These are phyloP conservation scores for Epichloe gansuensis DNA, from an alignment of 2,329 filamentous ascomycete genomes.

Conservation along the genomic window DNA sequence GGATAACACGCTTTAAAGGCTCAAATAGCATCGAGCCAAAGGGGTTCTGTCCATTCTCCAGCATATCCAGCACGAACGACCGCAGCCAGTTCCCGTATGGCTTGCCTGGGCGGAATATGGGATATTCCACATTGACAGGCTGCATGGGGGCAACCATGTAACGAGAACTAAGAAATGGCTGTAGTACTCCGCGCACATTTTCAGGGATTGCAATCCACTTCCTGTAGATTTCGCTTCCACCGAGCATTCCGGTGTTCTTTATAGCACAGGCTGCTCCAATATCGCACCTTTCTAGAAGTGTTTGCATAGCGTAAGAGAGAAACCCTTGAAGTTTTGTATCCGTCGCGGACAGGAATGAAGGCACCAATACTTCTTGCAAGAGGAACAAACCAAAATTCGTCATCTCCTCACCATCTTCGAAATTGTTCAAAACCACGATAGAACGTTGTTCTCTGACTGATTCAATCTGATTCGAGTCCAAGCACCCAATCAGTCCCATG, in stretches of 20 bases:
- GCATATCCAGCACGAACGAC: slow-evolving; percentile 66
- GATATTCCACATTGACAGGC: slow-evolving; percentile 52
- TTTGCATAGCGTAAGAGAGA: slow-evolving; percentile 88
- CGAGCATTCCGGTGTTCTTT: slow-evolving; percentile 26
- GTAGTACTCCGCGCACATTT: slow-evolving; percentile 66
- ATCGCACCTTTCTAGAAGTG: slow-evolving; percentile 67
- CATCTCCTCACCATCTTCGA: slow-evolving; percentile 63
- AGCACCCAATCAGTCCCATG: slow-evolving; percentile 77
- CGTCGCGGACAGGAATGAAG: slow-evolving; percentile 80
- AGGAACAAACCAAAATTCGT: slow-evolving; percentile 78
- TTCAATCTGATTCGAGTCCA: slow-evolving; percentile 86
- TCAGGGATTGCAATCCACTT: slow-evolving; percentile 74
- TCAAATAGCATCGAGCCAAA: slow-evolving; percentile 71
- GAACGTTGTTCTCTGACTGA: slow-evolving; percentile 63
- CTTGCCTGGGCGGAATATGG: slow-evolving; percentile 58
- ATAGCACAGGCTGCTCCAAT: slow-evolving; percentile 46
- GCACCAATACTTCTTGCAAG: slow-evolving; percentile 77
- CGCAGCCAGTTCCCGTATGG: slow-evolving; percentile 75
- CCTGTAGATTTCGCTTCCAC: slow-evolving; percentile 49
- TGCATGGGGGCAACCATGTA: slow-evolving; percentile 60
- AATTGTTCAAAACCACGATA: slow-evolving; percentile 83
- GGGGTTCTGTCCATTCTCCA: slow-evolving; percentile 62
- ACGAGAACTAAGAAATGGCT: slow-evolving; percentile 74
- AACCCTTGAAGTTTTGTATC: slow-evolving; percentile 84
- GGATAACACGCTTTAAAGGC: slow-evolving; percentile 69